phyloP scores from a whole-genome alignment of 805 yeast species.

The Ogataea naganishii region DNA sequence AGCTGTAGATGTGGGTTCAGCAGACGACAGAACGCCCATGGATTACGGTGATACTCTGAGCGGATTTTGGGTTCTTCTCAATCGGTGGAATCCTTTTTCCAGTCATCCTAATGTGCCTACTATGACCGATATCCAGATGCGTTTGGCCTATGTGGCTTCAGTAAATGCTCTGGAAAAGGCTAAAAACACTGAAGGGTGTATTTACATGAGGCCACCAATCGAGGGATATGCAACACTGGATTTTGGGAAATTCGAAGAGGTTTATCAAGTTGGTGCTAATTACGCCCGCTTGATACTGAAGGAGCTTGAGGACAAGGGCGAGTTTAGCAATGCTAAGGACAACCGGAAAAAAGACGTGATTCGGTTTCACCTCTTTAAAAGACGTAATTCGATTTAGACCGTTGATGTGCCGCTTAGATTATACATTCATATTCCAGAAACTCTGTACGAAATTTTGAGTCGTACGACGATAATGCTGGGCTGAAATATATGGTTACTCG shows the following conservation, averaged over 20 bases:
- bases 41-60: slow-evolving; percentile 86
- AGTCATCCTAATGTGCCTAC: slow-evolving; percentile 82
- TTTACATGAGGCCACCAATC: slow-evolving; percentile 89
- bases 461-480: too few relatives aligned
- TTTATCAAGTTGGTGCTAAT: slow-evolving; percentile 67
- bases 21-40: slow-evolving; percentile 86
- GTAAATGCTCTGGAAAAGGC: slow-evolving; percentile 90
- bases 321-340: slow-evolving; percentile 59
- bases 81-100: slow-evolving; percentile 86
- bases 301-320: slow-evolving; percentile 40
- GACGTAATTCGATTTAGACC: slow-evolving; percentile 57
- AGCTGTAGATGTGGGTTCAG: slow-evolving; percentile 95
- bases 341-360: slow-evolving; percentile 20
- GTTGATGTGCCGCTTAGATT: too few relatives aligned
- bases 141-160: slow-evolving; percentile 90
- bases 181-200: slow-evolving; percentile 73
- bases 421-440: too few relatives aligned
- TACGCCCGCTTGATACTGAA: slow-evolving; percentile 58
- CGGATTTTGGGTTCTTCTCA: slow-evolving; percentile 84
- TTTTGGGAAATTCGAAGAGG: slow-evolving; percentile 86
- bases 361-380: slow-evolving; percentile 23
- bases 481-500: too few relatives aligned
- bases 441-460: too few relatives aligned
- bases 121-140: slow-evolving; percentile 89
- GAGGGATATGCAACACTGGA: slow-evolving; percentile 88